phyloP scores from a whole-genome alignment of 768 basidiomycete species.

The Pholiota molesta region DNA sequence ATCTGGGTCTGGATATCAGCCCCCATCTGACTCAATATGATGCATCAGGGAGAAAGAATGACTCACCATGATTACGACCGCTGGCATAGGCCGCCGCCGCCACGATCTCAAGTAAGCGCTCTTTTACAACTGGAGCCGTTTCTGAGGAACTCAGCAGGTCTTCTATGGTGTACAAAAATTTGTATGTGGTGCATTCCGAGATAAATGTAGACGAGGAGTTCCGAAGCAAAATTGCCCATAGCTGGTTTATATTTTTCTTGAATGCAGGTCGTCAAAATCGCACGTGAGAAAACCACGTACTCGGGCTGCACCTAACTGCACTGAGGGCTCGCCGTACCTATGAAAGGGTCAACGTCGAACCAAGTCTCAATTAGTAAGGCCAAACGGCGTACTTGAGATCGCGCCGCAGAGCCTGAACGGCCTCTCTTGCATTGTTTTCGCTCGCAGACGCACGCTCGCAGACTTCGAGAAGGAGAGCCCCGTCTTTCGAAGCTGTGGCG shows the following conservation, averaged over 20 bases:
- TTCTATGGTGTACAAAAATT: conserved; percentile 80
- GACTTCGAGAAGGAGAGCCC: conserved; percentile 80
- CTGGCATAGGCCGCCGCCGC: conserved; percentile 80
- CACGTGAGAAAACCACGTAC: conserved; percentile 40
- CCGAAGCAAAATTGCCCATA: conserved; percentile 91
- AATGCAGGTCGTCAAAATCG: background rate
- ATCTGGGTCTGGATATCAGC: conserved; percentile 21
- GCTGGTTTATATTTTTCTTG: conserved; percentile 36
- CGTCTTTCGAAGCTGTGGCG: conserved; percentile 80
- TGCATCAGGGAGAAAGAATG: background rate
- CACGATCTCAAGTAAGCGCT: conserved; percentile 79
- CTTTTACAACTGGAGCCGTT: conserved; percentile 80
- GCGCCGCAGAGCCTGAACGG: conserved; percentile 75
- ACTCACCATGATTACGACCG: conserved; percentile 45
- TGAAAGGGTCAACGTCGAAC: conserved; percentile 9
- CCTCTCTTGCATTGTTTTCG: conserved; percentile 80
- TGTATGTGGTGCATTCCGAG: conserved; percentile 67
- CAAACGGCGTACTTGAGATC: conserved; percentile 72
- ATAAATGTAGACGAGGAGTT: conserved; percentile 78
- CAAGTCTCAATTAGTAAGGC: conserved; percentile 1
- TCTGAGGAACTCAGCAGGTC: conserved; percentile 65
- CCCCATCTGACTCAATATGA: conserved; percentile 2
- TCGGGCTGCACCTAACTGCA: conserved; percentile 76
- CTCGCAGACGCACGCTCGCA: conserved; percentile 79
- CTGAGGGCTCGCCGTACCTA: conserved; percentile 75